phyloP scores from a whole-genome alignment of 768 basidiomycete species.

The Naematelia encephala region DNA sequence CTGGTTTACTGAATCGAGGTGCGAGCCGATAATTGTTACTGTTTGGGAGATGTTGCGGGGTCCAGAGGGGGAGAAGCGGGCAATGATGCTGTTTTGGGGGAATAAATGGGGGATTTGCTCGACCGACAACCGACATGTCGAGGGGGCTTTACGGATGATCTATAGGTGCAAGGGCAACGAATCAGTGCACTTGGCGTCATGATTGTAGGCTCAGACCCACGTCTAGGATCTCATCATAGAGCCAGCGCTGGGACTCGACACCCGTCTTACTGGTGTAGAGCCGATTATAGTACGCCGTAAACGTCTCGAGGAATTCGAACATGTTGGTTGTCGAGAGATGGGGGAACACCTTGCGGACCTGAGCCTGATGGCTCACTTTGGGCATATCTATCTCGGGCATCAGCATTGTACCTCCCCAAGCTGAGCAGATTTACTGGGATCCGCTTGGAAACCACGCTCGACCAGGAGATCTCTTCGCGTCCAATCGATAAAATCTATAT shows the following conservation, averaged over 20 bases:
- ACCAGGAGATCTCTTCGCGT: conserved; percentile 17
- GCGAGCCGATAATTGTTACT: conserved; percentile 45
- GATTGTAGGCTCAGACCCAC: background rate
- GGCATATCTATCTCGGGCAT: conserved; percentile 17
- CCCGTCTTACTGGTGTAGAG: conserved; percentile 24
- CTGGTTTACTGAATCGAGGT: conserved; percentile 51
- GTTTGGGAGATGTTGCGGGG: conserved; percentile 20
- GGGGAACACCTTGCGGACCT: conserved; percentile 13
- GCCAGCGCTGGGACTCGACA: conserved; percentile 17
- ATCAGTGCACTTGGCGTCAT: background rate
- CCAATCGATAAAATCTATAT: conserved; percentile 27
- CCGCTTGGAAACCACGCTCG: background rate
- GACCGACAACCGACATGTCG: conserved; percentile 20
- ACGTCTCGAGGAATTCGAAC: conserved; percentile 15
- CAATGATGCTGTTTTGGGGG: conserved; percentile 48
- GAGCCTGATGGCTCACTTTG: conserved; percentile 20
- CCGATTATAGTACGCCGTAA: conserved; percentile 27
- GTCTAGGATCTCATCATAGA: conserved; percentile 23
- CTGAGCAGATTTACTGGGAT: background rate
- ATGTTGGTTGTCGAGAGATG: conserved; percentile 18
- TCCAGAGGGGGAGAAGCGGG: conserved; percentile 37
- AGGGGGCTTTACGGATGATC: conserved; percentile 27
- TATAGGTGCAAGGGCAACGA: too few species aligned
- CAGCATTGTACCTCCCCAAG: background rate
- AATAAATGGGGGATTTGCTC: conserved; percentile 36